Conservation (phyloP, 2,329 filamentous ascomycete species). For the Fusarium incarnatum region DNA sequence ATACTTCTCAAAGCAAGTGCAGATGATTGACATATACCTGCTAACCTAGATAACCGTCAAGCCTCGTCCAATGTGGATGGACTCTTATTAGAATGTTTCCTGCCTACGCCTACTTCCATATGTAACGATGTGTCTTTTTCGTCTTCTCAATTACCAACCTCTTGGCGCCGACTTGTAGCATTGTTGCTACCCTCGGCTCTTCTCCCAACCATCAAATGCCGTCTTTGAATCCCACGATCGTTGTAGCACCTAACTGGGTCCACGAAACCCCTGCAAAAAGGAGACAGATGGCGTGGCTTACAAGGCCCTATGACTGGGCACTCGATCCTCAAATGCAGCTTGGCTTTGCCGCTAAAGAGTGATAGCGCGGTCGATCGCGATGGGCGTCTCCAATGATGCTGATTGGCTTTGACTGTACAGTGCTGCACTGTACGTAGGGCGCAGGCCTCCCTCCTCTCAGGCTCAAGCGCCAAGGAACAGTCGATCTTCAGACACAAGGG, state of each 20-base stretch:
- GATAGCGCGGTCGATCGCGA: slow-evolving; percentile 43
- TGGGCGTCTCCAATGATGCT: slow-evolving; percentile 11
- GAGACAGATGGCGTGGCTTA: slow-evolving; percentile 9
- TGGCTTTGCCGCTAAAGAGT: slow-evolving; percentile 44
- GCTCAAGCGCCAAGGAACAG: slow-evolving; percentile 4
- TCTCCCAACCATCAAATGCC: slow-evolving; percentile 21
- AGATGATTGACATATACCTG: neutral
- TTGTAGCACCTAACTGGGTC: slow-evolving; percentile 14
- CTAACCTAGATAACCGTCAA: neutral
- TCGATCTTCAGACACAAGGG: neutral
- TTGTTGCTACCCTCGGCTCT: neutral
- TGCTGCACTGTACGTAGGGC: neutral
- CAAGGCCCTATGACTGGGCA: slow-evolving; percentile 21
- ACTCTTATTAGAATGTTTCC: neutral
- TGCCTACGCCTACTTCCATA: neutral
- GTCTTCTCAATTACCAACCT: neutral
- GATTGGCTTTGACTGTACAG: slow-evolving; percentile 4
- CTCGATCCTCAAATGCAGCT: slow-evolving; percentile 33
- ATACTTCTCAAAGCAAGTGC: neutral
- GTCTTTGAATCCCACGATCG: slow-evolving; percentile 5
- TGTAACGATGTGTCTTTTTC: neutral
- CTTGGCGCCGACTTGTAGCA: slow-evolving; percentile 10
- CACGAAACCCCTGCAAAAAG: slow-evolving; percentile 11
- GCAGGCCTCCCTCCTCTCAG: neutral
- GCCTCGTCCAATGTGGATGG: neutral